Evolutionary conservation across 768 basidiomycete species (phyloP).

Genomic region (Sarcomyxa edulis): DNA sequence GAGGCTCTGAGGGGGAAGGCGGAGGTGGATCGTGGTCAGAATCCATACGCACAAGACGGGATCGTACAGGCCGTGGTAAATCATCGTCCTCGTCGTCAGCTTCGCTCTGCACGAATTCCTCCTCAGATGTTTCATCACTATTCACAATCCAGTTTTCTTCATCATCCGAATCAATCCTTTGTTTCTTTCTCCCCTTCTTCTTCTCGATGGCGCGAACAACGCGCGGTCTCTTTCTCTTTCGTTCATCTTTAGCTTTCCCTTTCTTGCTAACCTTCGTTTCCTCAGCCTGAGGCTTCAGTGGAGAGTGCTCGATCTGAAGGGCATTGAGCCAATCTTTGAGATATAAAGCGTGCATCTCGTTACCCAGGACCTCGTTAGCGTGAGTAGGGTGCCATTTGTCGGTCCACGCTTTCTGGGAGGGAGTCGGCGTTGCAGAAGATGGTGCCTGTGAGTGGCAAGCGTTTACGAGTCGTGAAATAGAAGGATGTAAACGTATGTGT

Average conservation of each 20-base stretch:
- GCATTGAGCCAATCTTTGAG: conserved; percentile 76
- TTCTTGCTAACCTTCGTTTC: conserved; percentile 14
- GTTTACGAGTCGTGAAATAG: conserved; percentile 35
- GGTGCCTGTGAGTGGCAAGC: conserved; percentile 12
- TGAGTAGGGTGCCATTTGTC: conserved; percentile 71
- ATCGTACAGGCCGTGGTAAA: background rate
- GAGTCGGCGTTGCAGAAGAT: conserved; percentile 6
- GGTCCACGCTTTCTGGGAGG: conserved; percentile 53
- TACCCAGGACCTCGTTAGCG: conserved; percentile 76
- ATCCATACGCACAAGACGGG: conserved; percentile 1
- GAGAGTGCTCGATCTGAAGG: conserved; percentile 40
- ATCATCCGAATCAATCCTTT: conserved; percentile 46
- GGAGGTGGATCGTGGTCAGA: background rate
- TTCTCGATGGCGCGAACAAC: conserved; percentile 51
- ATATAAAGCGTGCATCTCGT: conserved; percentile 63
- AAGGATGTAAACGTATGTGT: conserved; percentile 35
- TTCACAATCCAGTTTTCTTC: conserved; percentile 60
- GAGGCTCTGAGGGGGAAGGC: background rate
- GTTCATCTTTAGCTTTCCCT: conserved; percentile 17
- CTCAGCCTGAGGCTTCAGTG: conserved; percentile 7
- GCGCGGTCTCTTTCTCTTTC: conserved; percentile 45
- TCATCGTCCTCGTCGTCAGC: conserved; percentile 30
- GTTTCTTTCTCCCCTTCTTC: conserved; percentile 46
- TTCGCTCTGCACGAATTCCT: conserved; percentile 20
- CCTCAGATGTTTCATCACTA: conserved; percentile 25